Conservation (phyloP, 805 yeast genomes). For the Saturnispora dispora region DNA sequence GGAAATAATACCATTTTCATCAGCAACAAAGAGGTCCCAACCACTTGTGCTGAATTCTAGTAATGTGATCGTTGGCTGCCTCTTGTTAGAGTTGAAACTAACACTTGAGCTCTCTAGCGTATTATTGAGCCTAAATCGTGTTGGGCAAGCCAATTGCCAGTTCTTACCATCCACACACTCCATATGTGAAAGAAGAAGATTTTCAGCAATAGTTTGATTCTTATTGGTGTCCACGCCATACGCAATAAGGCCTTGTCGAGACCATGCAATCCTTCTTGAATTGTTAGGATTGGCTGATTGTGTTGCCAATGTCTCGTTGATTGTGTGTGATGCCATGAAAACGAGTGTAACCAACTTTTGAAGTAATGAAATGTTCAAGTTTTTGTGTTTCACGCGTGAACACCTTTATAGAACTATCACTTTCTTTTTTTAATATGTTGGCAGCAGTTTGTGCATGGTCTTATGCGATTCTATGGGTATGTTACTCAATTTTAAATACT, state of each 20-base stretch:
- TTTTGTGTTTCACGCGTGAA: not conserved
- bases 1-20: slow-evolving; percentile 57
- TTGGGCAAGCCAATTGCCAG: slow-evolving; percentile 69
- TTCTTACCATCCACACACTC: slow-evolving; percentile 65
- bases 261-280: slow-evolving; percentile 49
- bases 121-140: slow-evolving; percentile 21
- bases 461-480: slow-evolving; percentile 24
- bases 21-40: slow-evolving; percentile 74
- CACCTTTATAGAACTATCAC: not conserved
- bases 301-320: slow-evolving; percentile 20
- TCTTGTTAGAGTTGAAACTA: slow-evolving; percentile 1
- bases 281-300: slow-evolving; percentile 10
- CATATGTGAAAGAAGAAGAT: slow-evolving; percentile 53
- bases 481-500: slow-evolving; percentile 5
- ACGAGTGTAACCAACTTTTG: not conserved
- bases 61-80: slow-evolving; percentile 21
- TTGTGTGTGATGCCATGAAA: not conserved
- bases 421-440: not conserved
- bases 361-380: not conserved
- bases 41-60: slow-evolving; percentile 74
- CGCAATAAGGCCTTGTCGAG: slow-evolving; percentile 77
- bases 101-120: slow-evolving; percentile 1
- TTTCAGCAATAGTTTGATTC: slow-evolving; percentile 25
- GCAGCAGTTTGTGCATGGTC: slow-evolving; percentile 19
- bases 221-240: slow-evolving; percentile 28